Percentiles rank a stretch among this genome's conserved stretches.
Evolutionary conservation across 371 early-diverging fungal species (phyloP).

Genomic region (Actinomucor elegans): DNA sequence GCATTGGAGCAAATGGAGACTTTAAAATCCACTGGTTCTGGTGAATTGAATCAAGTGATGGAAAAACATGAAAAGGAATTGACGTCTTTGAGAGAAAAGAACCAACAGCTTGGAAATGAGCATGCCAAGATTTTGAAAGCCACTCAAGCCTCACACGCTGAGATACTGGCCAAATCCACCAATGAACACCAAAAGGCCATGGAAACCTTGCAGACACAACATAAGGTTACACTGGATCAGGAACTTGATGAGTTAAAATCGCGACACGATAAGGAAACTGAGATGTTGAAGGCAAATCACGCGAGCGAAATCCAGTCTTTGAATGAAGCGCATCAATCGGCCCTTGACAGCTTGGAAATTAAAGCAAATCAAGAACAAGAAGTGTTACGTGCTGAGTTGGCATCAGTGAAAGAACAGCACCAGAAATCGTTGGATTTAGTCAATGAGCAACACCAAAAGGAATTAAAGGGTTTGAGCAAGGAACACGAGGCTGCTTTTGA

Average conservation of each 20-base stretch:
- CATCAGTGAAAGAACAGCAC: not conserved
- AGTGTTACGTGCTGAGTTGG: not conserved
- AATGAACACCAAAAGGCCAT: not conserved
- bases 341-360: too few species aligned
- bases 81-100: not conserved
- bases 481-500: conserved; percentile 18
- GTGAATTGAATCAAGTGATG: conserved; percentile 12
- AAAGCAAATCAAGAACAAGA: not conserved
- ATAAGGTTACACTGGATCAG: conserved; percentile 12
- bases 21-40: conserved; percentile 5
- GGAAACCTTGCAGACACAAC: conserved; percentile 1
- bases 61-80: conserved; percentile 17
- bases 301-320: conserved; percentile 1
- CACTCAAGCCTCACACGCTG: not conserved
- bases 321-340: conserved; percentile 4
- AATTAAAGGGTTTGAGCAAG: conserved; percentile 7
- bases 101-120: not conserved
- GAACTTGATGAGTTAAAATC: conserved; percentile 4
- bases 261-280: not conserved
- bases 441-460: conserved; percentile 4
- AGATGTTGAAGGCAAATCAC: conserved; percentile 4
- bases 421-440: not conserved
- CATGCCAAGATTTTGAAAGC: not conserved
- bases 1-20: conserved; percentile 13
- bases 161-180: not conserved